phyloP scores from a whole-genome alignment of 768 basidiomycete species.

The Russula sp. region DNA sequence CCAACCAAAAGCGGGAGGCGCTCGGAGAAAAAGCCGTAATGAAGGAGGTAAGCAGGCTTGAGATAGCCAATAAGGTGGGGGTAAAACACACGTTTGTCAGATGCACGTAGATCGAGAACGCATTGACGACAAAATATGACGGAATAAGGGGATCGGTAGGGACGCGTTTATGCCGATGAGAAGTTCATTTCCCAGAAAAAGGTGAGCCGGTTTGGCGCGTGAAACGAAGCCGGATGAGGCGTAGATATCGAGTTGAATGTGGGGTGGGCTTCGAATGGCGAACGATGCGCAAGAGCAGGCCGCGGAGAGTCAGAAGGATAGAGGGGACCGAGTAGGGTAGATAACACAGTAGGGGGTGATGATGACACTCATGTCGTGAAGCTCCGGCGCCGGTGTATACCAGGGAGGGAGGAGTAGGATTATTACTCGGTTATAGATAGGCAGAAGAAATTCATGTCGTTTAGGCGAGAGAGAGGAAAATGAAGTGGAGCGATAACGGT shows the following conservation, averaged over 20 bases:
- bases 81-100: slow-evolving; percentile 14
- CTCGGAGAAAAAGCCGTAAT: slow-evolving; percentile 12
- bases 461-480: background rate
- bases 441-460: background rate
- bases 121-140: slow-evolving; percentile 12
- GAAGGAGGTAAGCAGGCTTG: slow-evolving; percentile 4
- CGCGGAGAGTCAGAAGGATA: background rate
- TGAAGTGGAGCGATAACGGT: background rate
- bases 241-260: background rate
- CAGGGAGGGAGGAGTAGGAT: background rate
- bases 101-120: slow-evolving; percentile 4
- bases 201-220: background rate
- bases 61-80: slow-evolving; percentile 2
- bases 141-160: background rate
- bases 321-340: background rate
- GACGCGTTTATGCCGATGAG: slow-evolving; percentile 5
- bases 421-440: background rate
- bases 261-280: background rate
- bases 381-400: background rate
- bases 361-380: slow-evolving; percentile 1
- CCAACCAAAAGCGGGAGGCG: slow-evolving; percentile 11
- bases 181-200: slow-evolving; percentile 1
- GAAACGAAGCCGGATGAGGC: background rate
- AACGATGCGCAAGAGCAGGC: background rate
- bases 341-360: background rate